Percentiles rank a stretch among this genome's conserved stretches.
Evolutionary conservation across 768 basidiomycete species (phyloP).

Genomic region (Trametes elegans): DNA sequence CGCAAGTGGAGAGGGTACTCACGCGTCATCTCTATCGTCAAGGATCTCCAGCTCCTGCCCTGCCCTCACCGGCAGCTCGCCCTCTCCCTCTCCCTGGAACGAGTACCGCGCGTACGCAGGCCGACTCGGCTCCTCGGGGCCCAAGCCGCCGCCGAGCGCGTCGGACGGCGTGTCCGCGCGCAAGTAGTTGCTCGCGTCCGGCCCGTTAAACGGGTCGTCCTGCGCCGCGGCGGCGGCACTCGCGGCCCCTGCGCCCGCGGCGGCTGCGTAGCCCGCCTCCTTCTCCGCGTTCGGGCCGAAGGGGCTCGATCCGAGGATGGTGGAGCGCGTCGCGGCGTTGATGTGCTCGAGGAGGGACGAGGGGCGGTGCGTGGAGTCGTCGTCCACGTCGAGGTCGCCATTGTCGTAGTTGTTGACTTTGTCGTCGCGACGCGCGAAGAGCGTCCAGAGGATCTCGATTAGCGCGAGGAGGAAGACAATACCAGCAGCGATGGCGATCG

Average conservation of each 20-base stretch:
- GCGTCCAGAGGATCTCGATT: constrained; percentile 84
- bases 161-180: constrained; percentile 83
- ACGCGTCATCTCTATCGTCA: constrained; percentile 81
- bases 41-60: constrained; percentile 75
- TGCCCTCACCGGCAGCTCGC: constrained; percentile 67
- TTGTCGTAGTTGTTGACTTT: constrained; percentile 61
- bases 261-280: constrained; percentile 43
- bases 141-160: constrained; percentile 57
- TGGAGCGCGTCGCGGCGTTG: constrained; percentile 83
- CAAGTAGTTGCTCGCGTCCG: constrained; percentile 74
- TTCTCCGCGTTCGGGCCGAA: constrained; percentile 46
- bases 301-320: constrained; percentile 61
- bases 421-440: constrained; percentile 82
- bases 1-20: constrained; percentile 31
- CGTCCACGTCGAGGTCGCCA: constrained; percentile 70
- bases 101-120: constrained; percentile 81
- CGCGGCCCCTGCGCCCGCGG: neutral
- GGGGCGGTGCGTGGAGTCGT: constrained; percentile 70
- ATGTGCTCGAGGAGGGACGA: constrained; percentile 89
- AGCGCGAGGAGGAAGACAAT: constrained; percentile 86
- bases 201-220: constrained; percentile 57
- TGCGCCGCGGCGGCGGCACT: constrained; percentile 28
- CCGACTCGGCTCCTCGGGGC: constrained; percentile 66
- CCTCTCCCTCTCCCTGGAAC: constrained; percentile 76
- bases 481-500: constrained; percentile 94